Base-by-base conservation (phyloP, 768 basidiomycete species). In the Boletellus sp. region DNA sequence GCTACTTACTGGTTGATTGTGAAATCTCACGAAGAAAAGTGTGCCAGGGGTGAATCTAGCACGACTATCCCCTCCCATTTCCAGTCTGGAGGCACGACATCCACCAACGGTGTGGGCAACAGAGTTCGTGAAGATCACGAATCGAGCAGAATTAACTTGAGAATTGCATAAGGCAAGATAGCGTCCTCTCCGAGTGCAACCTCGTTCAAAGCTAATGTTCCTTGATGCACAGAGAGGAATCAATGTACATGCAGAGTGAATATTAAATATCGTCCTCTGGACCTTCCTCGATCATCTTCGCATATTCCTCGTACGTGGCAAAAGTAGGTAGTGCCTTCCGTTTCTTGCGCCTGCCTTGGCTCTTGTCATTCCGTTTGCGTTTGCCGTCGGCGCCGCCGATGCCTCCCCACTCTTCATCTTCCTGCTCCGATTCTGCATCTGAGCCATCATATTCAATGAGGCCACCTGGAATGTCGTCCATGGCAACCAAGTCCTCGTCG, bases 301-400 rank as follows among this genome's bases (percentile, higher is more conserved):
- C 85, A 57, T 90, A 93, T 50, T 91, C 90, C 51, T 93, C 90
- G 59, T 91, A 91, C 61, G 81, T 88, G 11, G 90, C 90, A 62
- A 93, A 93, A 32, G 85, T 90, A 5, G 88, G 87, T 55, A 90
- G 62, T 10, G 79, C 75, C 50, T 73, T 74, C 62, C 79, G 61
- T 70, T 84, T 91, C 74, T 90, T 90, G 69, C 83, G 41, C 70
- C 61, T 61, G 79, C 82, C 51, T 79, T 72, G 47, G 23, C 19
- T 35, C 19, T 42, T 17, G 35, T 52, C 63, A 78, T 82, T 55
- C 70, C 71, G 54, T 63, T 66, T 45, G 73, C 77, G 81, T 81
- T 87, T 54, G 77, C 81, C 48, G 75, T 78, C 13, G n/a, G n/a
- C n/a, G 68, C 77, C 34, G 70, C 73, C 11, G 60, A 78, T 22